Base-by-base conservation (phyloP, 345 rosid genomes). In the Passiflora organensis region DNA sequence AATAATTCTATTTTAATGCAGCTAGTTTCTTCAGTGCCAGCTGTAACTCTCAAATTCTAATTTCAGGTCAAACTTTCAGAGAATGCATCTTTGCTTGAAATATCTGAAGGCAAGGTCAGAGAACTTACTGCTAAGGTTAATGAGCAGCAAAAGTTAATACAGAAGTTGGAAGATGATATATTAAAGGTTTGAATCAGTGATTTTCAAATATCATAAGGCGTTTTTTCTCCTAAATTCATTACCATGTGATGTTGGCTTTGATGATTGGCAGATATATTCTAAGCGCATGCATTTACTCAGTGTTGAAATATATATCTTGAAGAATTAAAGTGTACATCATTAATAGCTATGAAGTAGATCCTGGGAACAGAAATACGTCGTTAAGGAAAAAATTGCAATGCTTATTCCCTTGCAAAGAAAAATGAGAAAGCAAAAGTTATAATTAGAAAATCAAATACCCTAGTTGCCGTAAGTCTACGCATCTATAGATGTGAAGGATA, bases 111-210 rank as follows among this genome's bases (percentile, higher is more conserved):
- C 62, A 84, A 72, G 80, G 82, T 85, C 50, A 73, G 58, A 57
- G 96, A 86, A 75, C 82, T 93, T 59, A 75, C 82, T 45, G 78
- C 71, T 25, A 78, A 86, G 76, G 73, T 83, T 68, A 78, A 74
- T 24, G 91, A 93, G 71, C 99, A 89, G 62, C 87, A 83, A 58
- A 86, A 70, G 58, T 72, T 93, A 59, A 86, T 89, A 68, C 99
- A 89, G 63, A 93, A 89, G 80, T 75, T 93, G 82, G 99, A 89
- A 70, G 99, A 89, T 71, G 99, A 89, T 69, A 93, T 89, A 46
- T 75, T 76, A 73, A 89, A 89, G 95, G 96, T 91, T 64, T 20
- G 80, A 47, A 67, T 51, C 32, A 55, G 58, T 49, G 63, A 63
- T 60, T 68, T 58, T 19, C 54, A 21, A 43, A 57, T 36, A 34